Evolutionary conservation across 495 filamentous ascomycete genomes (phyloP).

Genomic region (Xylaria flabelliformis): DNA sequence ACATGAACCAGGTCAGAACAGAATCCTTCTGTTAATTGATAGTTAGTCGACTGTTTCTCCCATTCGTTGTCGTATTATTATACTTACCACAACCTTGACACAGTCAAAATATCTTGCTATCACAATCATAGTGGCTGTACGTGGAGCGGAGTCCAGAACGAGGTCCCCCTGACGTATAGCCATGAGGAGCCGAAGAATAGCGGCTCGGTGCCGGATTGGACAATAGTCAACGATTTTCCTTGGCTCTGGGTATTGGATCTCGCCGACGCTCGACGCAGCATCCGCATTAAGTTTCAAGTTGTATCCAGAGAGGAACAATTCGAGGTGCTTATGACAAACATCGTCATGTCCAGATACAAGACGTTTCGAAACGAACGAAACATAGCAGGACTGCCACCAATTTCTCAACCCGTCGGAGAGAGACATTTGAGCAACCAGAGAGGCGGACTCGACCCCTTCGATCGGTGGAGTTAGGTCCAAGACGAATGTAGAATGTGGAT

Average conservation of each 20-base stretch:
- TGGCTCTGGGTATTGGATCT: constrained; percentile 28
- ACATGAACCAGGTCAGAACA: constrained; percentile 48
- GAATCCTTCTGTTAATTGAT: constrained; percentile 36
- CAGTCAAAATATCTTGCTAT: constrained; percentile 65
- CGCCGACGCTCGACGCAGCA: constrained; percentile 12
- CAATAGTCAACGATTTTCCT: constrained; percentile 63
- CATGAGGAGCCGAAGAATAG: constrained; percentile 64
- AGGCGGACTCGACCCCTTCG: constrained; percentile 65
- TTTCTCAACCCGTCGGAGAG: constrained; percentile 58
- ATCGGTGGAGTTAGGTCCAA: constrained; percentile 67
- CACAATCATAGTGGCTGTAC: constrained; percentile 67
- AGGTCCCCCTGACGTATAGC: constrained; percentile 57
- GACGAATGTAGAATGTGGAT: constrained; percentile 45
- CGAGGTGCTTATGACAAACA: constrained; percentile 32
- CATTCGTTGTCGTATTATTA: not conserved
- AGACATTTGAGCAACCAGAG: constrained; percentile 62
- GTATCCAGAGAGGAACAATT: not conserved
- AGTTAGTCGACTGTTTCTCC: not conserved
- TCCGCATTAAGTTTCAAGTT: not conserved
- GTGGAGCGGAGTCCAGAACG: constrained; percentile 67
- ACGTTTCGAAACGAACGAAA: not conserved
- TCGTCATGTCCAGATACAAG: constrained; percentile 40
- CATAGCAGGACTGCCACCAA: constrained; percentile 51
- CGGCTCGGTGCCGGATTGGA: constrained; percentile 63
- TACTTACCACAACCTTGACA: constrained; percentile 46